Evolutionary conservation across 179 eudicot species (phyloP).

Genomic region (Spergularia azorica): DNA sequence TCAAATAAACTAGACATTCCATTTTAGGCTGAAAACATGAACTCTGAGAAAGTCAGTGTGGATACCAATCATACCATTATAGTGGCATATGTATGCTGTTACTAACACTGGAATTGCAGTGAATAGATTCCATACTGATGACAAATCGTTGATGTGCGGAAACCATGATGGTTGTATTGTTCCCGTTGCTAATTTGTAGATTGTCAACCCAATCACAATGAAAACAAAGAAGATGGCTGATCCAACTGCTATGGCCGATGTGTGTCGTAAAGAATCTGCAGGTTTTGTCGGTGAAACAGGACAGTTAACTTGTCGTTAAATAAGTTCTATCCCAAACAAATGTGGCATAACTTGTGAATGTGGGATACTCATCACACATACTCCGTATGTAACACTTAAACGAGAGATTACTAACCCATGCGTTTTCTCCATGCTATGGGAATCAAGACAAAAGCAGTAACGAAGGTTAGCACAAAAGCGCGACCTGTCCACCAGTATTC

Average conservation of each 20-base stretch:
- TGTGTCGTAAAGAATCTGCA: slow-evolving; percentile 39
- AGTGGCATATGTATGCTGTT: slow-evolving; percentile 41
- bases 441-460: slow-evolving; percentile 23
- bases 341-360: no score
- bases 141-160: slow-evolving; percentile 27
- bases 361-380: no score
- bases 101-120: slow-evolving; percentile 44
- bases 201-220: slow-evolving; percentile 32
- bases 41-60: no score
- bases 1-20: background rate
- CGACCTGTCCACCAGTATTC: slow-evolving; percentile 41
- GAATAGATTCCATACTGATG: slow-evolving; percentile 35
- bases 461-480: slow-evolving; percentile 20
- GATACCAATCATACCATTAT: slow-evolving; percentile 24
- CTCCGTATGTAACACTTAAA: no score
- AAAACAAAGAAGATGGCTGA: slow-evolving; percentile 36
- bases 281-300: background rate
- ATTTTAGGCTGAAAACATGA: no score
- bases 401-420: slow-evolving; percentile 30
- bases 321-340: no score
- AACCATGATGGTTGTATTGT: slow-evolving; percentile 35
- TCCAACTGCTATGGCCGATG: slow-evolving; percentile 40
- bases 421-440: slow-evolving; percentile 29
- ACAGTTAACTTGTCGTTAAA: no score
- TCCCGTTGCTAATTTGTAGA: slow-evolving; percentile 34